Evolutionary conservation across 176 grass and related monocot genomes (phyloP).

Genomic region (sorghum (Sorghum bicolor)): DNA sequence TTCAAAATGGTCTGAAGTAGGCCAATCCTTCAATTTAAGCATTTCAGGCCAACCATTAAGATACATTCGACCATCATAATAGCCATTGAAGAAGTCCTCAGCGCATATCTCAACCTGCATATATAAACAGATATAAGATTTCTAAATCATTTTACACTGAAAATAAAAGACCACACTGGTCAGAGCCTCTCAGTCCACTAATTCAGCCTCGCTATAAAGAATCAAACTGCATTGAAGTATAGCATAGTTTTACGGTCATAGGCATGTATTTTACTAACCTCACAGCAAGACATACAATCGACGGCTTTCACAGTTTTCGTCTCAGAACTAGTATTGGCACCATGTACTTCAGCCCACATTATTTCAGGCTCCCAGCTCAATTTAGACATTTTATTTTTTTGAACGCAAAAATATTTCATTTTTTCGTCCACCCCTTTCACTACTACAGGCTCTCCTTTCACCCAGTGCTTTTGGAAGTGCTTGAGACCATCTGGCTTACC

Average conservation of each 20-base stretch:
- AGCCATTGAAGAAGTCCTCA: slow-evolving; percentile 56
- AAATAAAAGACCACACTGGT: neutral
- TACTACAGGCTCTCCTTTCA: slow-evolving; percentile 81
- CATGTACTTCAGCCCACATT: slow-evolving; percentile 60
- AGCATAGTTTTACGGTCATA: neutral
- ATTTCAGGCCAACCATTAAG: slow-evolving; percentile 63
- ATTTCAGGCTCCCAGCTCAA: slow-evolving; percentile 56
- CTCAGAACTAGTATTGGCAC: slow-evolving; percentile 6
- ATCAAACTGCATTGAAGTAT: neutral
- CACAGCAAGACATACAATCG: slow-evolving; percentile 63
- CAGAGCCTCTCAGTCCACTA: neutral
- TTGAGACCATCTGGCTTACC: slow-evolving; percentile 41
- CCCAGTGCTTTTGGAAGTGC: slow-evolving; percentile 82
- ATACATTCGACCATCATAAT: slow-evolving; percentile 52
- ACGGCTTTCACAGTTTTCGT: slow-evolving; percentile 31
- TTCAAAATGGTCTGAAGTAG: slow-evolving; percentile 70
- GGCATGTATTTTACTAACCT: slow-evolving; percentile 48
- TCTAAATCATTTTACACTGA: neutral
- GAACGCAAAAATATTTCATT: slow-evolving; percentile 17
- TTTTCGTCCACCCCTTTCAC: slow-evolving; percentile 48
- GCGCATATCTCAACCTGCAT: slow-evolving; percentile 50
- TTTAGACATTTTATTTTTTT: slow-evolving; percentile 32
- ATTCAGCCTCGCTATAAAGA: neutral
- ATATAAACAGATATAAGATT: slow-evolving; percentile 18
- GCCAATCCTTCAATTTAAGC: slow-evolving; percentile 92